phyloP scores from a whole-genome alignment of 441 rosid species.

The Brassica balearica region DNA sequence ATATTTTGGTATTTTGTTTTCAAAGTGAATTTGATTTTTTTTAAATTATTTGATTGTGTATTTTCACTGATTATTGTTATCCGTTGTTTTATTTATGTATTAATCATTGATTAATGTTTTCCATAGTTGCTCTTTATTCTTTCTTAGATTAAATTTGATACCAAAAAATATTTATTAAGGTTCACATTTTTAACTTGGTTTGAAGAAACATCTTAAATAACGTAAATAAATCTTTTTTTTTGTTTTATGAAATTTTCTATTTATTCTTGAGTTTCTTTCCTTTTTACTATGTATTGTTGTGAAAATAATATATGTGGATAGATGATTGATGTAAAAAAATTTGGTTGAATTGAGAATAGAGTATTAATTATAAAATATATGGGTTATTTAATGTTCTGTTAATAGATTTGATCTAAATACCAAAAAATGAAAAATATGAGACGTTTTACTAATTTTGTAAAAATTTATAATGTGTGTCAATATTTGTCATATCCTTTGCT shows the following conservation, averaged over 20 bases:
- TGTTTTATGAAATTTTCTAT: no score
- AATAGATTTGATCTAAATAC: background rate
- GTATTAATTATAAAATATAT: background rate
- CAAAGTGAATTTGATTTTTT: no score
- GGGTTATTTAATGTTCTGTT: background rate
- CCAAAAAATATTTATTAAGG: background rate
- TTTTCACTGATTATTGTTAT: background rate
- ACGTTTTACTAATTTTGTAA: no score
- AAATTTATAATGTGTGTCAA: background rate
- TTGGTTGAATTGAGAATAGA: background rate
- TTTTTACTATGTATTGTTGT: background rate
- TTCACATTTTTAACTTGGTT: background rate
- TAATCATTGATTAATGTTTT: background rate
- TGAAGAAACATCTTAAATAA: background rate
- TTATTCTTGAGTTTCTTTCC: background rate
- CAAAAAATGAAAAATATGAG: background rate
- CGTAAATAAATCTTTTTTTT: background rate
- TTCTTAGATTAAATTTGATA: background rate
- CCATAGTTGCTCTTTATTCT: background rate
- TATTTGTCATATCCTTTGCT: no score
- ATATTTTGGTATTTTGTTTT: background rate
- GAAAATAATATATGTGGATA: background rate
- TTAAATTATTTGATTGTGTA: background rate
- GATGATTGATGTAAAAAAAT: background rate
- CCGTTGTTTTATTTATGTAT: background rate